Conservation (phyloP, 2,329 filamentous ascomycete species). For the Escovopsis weberi region DNA sequence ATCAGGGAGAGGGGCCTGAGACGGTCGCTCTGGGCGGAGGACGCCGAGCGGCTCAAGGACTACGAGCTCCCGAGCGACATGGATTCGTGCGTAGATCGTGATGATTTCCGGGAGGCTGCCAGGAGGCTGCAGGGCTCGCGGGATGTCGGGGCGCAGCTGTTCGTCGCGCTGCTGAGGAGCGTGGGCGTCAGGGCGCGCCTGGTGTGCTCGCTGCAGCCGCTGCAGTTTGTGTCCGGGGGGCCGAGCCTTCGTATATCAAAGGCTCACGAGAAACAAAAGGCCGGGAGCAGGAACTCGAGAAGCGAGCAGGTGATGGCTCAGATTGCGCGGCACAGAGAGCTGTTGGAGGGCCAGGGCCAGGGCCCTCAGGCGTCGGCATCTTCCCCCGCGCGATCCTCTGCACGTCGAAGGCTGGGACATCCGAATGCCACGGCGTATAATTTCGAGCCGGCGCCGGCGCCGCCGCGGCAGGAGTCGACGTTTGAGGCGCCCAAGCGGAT, state of each 20-base stretch:
- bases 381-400: constrained; percentile 17
- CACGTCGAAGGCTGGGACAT: constrained; percentile 36
- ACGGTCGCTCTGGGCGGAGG: constrained; percentile 61
- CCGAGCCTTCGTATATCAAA: constrained; percentile 29
- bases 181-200: constrained; percentile 69
- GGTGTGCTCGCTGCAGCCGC: constrained; percentile 77
- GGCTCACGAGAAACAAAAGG: constrained; percentile 16
- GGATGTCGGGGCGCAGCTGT: constrained; percentile 80
- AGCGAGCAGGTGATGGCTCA: constrained; percentile 16
- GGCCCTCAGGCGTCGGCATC: constrained; percentile 10
- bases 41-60: constrained; percentile 44
- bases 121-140: constrained; percentile 61
- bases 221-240: constrained; percentile 49
- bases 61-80: constrained; percentile 45
- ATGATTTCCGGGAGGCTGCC: constrained; percentile 62
- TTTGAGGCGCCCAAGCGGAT: constrained; percentile 29
- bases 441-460: constrained; percentile 29
- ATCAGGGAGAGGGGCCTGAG: constrained; percentile 58
- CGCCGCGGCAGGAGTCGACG: constrained; percentile 16
- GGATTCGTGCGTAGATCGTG: constrained; percentile 53
- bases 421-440: constrained; percentile 39
- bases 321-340: constrained; percentile 16
- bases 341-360: constrained; percentile 16
- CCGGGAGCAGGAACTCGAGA: constrained; percentile 16
- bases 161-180: constrained; percentile 74